A percentile compares a stretch with the other conserved stretches of the same genome.
Conservation (phyloP, 176 grass and related monocot genomes). For the Oryza longistaminata region DNA sequence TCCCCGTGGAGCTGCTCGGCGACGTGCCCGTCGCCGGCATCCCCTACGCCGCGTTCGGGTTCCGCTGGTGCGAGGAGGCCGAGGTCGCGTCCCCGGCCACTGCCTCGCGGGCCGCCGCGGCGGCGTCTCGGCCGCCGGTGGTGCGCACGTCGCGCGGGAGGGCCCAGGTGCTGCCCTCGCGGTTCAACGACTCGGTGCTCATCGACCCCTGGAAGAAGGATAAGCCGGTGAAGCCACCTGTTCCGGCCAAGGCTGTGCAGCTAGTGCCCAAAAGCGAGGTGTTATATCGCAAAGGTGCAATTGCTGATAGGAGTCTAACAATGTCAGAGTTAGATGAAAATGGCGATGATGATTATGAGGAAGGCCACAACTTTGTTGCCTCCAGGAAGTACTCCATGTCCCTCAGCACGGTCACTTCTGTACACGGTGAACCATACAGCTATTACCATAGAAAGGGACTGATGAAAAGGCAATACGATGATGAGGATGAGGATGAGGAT, state of each 20-base stretch:
- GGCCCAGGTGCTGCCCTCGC: conserved; percentile 69
- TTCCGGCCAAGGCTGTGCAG: conserved; percentile 32
- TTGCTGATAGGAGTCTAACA: conserved; percentile 34
- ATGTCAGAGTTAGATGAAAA: conserved; percentile 48
- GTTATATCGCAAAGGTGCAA: conserved; percentile 29
- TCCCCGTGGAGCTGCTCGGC: conserved; percentile 88
- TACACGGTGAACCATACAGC: conserved; percentile 25
- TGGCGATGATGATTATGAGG: conserved; percentile 40
- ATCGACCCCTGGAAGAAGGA: conserved; percentile 92
- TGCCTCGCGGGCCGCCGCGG: conserved; percentile 15
- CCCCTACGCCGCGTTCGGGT: conserved; percentile 60
- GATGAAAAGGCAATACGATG: conserved; percentile 28
- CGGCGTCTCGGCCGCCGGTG: conserved; percentile 56
- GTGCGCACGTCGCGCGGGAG: conserved; percentile 80
- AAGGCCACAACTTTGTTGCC: conserved; percentile 49
- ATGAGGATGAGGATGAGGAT: not conserved
- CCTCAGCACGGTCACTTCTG: conserved; percentile 53
- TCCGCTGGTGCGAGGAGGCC: conserved; percentile 45
- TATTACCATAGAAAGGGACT: conserved; percentile 31
- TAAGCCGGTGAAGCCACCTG: conserved; percentile 42
- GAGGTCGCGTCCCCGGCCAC: conserved; percentile 27
- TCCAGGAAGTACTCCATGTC: conserved; percentile 59
- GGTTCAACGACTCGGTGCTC: conserved; percentile 92
- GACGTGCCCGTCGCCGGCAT: conserved; percentile 55
- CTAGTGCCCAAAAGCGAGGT: conserved; percentile 30